These are phyloP conservation scores for Violaceomyces palustris DNA, from an alignment of 1,284 basidiomycete genomes.

Conservation along the genomic window DNA sequence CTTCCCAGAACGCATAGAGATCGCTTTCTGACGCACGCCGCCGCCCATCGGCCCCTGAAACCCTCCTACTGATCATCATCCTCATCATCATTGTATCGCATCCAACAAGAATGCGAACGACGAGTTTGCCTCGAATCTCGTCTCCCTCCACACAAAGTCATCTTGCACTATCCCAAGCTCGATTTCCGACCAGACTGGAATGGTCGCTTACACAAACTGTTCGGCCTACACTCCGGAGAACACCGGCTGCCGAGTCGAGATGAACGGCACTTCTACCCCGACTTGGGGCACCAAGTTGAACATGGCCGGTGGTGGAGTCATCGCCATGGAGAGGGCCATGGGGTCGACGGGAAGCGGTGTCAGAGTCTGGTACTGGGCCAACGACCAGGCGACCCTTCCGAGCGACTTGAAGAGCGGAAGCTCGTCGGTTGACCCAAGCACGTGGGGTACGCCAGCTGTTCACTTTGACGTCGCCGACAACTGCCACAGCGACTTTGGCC, in stretches of 20 bases:
- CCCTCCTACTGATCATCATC: too few species aligned
- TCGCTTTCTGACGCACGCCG: too few species aligned
- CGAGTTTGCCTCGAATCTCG: conserved; percentile 31
- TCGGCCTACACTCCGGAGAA: conserved; percentile 21
- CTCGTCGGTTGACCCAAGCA: conserved; percentile 20
- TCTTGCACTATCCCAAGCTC: conserved; percentile 20
- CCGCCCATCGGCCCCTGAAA: too few species aligned
- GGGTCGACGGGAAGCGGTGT: conserved; percentile 42
- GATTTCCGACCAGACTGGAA: conserved; percentile 19
- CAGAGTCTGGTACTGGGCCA: conserved; percentile 46
- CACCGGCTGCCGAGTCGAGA: conserved; percentile 40
- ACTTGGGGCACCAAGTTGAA: conserved; percentile 44
- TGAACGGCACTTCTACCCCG: conserved; percentile 30
- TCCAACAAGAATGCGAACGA: conserved; percentile 47
- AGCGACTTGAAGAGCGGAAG: conserved; percentile 26
- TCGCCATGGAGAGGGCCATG: conserved; percentile 48
- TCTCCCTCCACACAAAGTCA: conserved; percentile 34
- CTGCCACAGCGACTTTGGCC: conserved; percentile 37
- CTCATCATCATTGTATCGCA: not conserved
- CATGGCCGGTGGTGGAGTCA: conserved; percentile 36
- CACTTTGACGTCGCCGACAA: conserved; percentile 36
- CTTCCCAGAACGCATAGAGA: not conserved
- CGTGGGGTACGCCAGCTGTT: conserved; percentile 39
- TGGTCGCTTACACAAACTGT: conserved; percentile 34
- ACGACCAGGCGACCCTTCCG: conserved; percentile 15